A percentile compares a stretch with the other conserved stretches of the same genome.
These are phyloP conservation scores for Ascochyta clinopodiicola DNA, from an alignment of 2,329 filamentous ascomycete species.

Conservation along the genomic window DNA sequence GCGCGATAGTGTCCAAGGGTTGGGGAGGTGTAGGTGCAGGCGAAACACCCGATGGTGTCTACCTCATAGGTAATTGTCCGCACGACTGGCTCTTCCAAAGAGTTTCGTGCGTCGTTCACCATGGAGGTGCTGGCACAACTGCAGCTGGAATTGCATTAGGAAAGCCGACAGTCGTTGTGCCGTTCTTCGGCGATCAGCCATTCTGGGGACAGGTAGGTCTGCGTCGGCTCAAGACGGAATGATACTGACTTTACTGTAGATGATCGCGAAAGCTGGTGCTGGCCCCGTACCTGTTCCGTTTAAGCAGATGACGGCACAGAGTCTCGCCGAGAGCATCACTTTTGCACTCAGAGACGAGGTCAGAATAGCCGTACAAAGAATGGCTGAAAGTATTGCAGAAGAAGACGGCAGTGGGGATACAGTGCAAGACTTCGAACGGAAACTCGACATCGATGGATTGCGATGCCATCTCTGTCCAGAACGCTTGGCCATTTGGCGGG, in stretches of 20 bases:
- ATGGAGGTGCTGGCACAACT: slow-evolving; percentile 66
- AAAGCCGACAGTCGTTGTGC: slow-evolving; percentile 61
- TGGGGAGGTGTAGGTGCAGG: slow-evolving; percentile 56
- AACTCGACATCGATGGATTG: slow-evolving; percentile 22
- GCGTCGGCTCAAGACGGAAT: not conserved
- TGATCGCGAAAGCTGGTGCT: slow-evolving; percentile 58
- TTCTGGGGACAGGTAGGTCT: slow-evolving; percentile 56
- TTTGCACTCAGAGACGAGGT: slow-evolving; percentile 53
- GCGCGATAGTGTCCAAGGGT: slow-evolving; percentile 62
- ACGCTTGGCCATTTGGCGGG: slow-evolving; percentile 26
- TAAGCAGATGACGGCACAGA: slow-evolving; percentile 53
- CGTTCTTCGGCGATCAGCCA: slow-evolving; percentile 65
- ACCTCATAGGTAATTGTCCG: slow-evolving; percentile 60
- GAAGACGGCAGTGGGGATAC: slow-evolving; percentile 24
- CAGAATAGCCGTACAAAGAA: slow-evolving; percentile 20
- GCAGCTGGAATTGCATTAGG: slow-evolving; percentile 61
- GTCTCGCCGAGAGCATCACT: slow-evolving; percentile 55
- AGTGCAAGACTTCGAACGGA: slow-evolving; percentile 20
- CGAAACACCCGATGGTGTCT: slow-evolving; percentile 49
- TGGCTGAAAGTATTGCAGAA: slow-evolving; percentile 25
- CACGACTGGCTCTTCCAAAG: slow-evolving; percentile 66
- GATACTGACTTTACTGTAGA: slow-evolving; percentile 30
- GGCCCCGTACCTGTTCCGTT: slow-evolving; percentile 58
- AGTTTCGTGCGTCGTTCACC: slow-evolving; percentile 63
- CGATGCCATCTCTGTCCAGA: slow-evolving; percentile 29